A percentile compares a stretch with the other conserved stretches of the same genome.
Evolutionary conservation across 2,329 filamentous ascomycete species (phyloP).

Genomic region (Ceratocystis smalleyi): DNA sequence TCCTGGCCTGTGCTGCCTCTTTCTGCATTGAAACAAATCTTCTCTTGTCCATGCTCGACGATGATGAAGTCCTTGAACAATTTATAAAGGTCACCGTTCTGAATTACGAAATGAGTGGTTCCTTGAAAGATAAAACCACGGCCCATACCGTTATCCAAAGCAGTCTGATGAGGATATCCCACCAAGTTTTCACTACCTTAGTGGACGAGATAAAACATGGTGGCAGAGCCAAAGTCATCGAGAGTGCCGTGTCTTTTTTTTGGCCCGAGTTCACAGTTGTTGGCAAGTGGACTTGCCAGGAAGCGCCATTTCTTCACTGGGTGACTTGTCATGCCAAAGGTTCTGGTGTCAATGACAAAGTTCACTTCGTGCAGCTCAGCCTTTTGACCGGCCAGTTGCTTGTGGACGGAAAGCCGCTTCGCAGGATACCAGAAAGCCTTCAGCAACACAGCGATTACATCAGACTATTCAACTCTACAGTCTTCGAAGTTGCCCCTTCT

Average conservation of each 20-base stretch:
- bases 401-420: conserved; percentile 35
- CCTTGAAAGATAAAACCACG: neutral
- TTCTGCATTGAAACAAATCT: neutral
- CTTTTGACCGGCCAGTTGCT: conserved; percentile 36
- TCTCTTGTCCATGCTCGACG: neutral
- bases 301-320: neutral
- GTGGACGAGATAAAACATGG: neutral
- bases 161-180: too few relatives aligned
- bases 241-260: neutral
- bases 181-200: neutral
- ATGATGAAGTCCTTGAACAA: neutral
- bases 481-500: conserved; percentile 31
- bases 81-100: neutral
- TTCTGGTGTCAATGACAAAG: neutral
- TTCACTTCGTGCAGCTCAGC: conserved; percentile 25
- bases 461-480: conserved; percentile 29
- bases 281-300: neutral
- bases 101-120: neutral
- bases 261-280: neutral
- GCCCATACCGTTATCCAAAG: too few relatives aligned
- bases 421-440: conserved; percentile 32
- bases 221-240: neutral
- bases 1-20: conserved; percentile 12
- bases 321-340: neutral
- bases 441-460: conserved; percentile 27